phyloP scores from a whole-genome alignment of 306 rosid genomes.

The Oemleria cerasiformis region DNA sequence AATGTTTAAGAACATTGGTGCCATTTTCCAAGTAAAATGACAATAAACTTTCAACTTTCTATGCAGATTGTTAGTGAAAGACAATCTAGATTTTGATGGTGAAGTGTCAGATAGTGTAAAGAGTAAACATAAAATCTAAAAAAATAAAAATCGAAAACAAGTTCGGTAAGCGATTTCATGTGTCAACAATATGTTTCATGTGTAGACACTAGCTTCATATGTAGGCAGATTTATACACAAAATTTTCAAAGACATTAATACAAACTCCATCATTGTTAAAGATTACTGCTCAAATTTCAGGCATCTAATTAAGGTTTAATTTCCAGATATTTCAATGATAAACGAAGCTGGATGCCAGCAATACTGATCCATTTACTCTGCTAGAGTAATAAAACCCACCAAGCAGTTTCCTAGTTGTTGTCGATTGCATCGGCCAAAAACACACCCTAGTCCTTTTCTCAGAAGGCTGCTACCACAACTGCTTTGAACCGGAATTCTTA shows the following conservation, averaged over 20 bases:
- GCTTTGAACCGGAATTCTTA: neutral
- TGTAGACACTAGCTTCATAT: neutral
- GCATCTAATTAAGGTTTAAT: neutral
- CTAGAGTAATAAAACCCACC: neutral
- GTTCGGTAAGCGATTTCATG: neutral
- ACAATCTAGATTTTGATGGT: neutral
- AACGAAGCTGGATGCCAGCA: neutral
- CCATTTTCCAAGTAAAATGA: constrained; percentile 5
- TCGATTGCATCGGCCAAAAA: neutral
- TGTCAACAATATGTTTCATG: neutral
- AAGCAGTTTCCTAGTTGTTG: constrained; percentile 3
- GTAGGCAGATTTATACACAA: neutral
- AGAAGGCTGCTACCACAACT: neutral
- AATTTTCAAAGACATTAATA: neutral
- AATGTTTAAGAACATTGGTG: neutral
- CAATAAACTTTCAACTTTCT: neutral
- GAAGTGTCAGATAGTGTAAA: neutral
- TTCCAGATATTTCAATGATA: neutral
- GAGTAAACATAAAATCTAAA: neutral
- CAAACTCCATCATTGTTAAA: neutral
- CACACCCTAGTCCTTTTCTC: neutral
- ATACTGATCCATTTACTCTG: neutral
- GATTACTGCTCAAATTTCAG: neutral
- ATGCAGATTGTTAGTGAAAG: neutral
- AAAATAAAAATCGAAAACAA: neutral